phyloP scores from a whole-genome alignment of 2,329 filamentous ascomycete species.

The Colletotrichum aenigma region DNA sequence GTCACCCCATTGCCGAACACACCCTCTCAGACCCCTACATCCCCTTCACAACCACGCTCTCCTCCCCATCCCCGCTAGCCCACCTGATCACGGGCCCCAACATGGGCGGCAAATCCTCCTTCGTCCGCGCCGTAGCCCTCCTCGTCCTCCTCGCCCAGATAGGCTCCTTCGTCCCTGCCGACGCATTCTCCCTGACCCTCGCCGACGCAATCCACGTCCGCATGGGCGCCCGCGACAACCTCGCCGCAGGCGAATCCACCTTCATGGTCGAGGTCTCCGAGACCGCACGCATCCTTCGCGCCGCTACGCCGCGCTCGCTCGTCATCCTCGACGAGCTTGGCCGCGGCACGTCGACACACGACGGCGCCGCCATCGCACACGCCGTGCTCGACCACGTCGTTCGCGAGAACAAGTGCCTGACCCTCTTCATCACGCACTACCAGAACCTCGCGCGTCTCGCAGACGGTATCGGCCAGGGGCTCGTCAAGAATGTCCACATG shows the following conservation, averaged over 20 bases:
- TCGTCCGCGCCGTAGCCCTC: constrained; percentile 89
- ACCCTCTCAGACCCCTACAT: constrained; percentile 86
- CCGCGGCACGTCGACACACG: constrained; percentile 90
- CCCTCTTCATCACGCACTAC: constrained; percentile 97
- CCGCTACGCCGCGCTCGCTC: constrained; percentile 82
- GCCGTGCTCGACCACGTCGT: constrained; percentile 88
- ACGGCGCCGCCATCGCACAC: constrained; percentile 94
- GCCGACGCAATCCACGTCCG: constrained; percentile 93
- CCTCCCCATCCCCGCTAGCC: constrained; percentile 69
- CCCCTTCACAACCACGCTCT: constrained; percentile 81
- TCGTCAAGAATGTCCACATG: constrained; percentile 92
- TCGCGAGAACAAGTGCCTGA: constrained; percentile 74
- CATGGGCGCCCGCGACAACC: constrained; percentile 95
- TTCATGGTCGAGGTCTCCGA: constrained; percentile 99
- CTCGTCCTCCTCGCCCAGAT: constrained; percentile 94
- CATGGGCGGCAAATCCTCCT: constrained; percentile 99
- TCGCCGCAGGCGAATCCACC: constrained; percentile 91
- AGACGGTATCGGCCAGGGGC: constrained; percentile 63
- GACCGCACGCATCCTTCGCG: constrained; percentile 87
- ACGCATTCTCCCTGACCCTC: constrained; percentile 75
- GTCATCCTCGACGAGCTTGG: constrained; percentile 96
- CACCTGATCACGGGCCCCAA: constrained; percentile 95
- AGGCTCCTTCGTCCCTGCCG: constrained; percentile 90
- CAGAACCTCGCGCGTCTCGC: constrained; percentile 79
- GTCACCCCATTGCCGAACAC: constrained; percentile 96